Percentiles rank a stretch among this genome's conserved stretches.
Conservation (phyloP, 352 stramenopile genomes). For the Phytophthora nicotianae region DNA sequence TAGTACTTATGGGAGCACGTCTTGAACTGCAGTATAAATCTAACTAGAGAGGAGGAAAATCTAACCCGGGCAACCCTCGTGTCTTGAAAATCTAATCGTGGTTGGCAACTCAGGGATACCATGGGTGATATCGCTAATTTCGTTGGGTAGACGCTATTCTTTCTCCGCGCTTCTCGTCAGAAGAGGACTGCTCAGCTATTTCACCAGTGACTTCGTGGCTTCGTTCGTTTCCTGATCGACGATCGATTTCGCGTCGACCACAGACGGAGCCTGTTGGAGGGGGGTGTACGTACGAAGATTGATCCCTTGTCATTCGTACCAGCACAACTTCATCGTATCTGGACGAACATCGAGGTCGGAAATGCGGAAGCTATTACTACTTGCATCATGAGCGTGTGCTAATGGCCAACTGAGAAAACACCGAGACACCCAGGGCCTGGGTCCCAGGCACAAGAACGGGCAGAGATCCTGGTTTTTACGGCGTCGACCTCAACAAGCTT, state of each 20-base stretch:
- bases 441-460: too few species aligned
- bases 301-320: too few species aligned
- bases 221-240: neutral
- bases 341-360: too few species aligned
- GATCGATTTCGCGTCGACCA: conserved; percentile 9
- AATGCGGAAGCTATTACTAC: too few species aligned
- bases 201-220: neutral
- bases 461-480: conserved; percentile 5
- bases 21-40: too few species aligned
- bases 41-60: neutral
- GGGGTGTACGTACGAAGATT: neutral
- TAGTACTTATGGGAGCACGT: too few species aligned
- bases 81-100: conserved; percentile 14
- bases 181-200: too few species aligned
- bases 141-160: too few species aligned
- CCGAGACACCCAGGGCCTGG: too few species aligned
- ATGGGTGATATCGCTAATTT: conserved; percentile 1
- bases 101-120: neutral
- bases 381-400: too few species aligned
- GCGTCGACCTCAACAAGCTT: conserved; percentile 11
- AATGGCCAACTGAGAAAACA: neutral
- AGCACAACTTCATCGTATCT: too few species aligned
- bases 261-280: neutral
- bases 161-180: too few species aligned
- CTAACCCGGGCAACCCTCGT: neutral